phyloP scores from a whole-genome alignment of 768 basidiomycete genomes.

The Amanita rubescens region DNA sequence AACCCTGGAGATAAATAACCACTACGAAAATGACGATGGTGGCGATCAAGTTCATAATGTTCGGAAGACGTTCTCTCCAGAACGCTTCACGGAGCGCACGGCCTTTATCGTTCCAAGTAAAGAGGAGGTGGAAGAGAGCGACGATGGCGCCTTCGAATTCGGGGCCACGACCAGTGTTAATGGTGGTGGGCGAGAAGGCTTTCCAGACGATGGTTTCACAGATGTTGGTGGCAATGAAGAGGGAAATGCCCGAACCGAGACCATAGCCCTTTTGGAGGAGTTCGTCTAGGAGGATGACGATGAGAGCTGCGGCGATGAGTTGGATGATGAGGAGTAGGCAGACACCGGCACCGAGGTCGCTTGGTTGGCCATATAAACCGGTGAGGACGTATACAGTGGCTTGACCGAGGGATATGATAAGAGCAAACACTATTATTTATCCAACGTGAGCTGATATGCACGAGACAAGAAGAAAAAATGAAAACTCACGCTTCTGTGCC shows the following conservation, averaged over 20 bases:
- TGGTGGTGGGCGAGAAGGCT: slow-evolving; percentile 94
- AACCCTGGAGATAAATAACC: slow-evolving; percentile 98
- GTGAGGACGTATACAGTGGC: slow-evolving; percentile 96
- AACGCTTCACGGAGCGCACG: slow-evolving; percentile 96
- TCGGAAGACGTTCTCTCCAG: slow-evolving; percentile 94
- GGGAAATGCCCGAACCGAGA: slow-evolving; percentile 95
- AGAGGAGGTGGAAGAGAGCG: slow-evolving; percentile 93
- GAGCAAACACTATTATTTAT: slow-evolving; percentile 93
- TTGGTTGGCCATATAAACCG: slow-evolving; percentile 92
- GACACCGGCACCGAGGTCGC: slow-evolving; percentile 92
- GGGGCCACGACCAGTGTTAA: slow-evolving; percentile 96
- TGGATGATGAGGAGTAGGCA: slow-evolving; percentile 96
- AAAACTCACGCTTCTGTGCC: slow-evolving; percentile 85
- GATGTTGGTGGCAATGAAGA: slow-evolving; percentile 99
- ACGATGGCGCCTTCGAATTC: slow-evolving; percentile 98
- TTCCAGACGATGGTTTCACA: slow-evolving; percentile 99
- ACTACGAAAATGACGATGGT: slow-evolving; percentile 88
- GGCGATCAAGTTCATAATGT: slow-evolving; percentile 95
- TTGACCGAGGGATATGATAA: slow-evolving; percentile 94
- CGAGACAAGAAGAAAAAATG: slow-evolving; percentile 1
- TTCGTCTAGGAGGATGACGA: slow-evolving; percentile 97
- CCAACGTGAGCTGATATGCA: neutral
- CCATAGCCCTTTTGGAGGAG: slow-evolving; percentile 99
- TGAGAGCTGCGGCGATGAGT: slow-evolving; percentile 86
- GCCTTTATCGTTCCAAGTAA: slow-evolving; percentile 98